Evolutionary conservation across 352 stramenopile genomes (phyloP), one percentile per base, ranked within the genome.

Genomic region (Globisporangium irregulare): DNA sequence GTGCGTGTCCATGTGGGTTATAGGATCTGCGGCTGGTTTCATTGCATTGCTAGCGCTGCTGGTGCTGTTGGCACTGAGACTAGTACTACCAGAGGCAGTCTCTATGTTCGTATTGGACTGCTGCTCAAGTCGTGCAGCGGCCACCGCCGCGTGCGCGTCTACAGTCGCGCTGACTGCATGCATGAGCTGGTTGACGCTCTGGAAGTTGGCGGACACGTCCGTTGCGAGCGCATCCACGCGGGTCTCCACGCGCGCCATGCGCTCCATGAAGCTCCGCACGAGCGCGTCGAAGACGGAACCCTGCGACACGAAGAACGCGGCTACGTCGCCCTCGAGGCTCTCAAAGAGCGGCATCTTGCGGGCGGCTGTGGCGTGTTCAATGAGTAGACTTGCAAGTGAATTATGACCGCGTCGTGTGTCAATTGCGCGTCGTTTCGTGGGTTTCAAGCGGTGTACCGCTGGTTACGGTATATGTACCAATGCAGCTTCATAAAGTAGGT

Each of bases 261-360:
- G 80, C 36, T 90, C 81, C 66, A 91, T 77, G 24, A 90, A 56
- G 36, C 72, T 81, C 64, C 79, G 81, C 46, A 89, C 70, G 59
- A 91, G 72, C 56, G 75, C 51, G 60, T 90, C 83, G 36, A 90
- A 86, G 48, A 89, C 80, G n/a, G 81, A 80, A 41, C 83, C 83
- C 50, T 91, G 81, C n/a, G 83, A 81, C 22, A 91, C 81, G 38
- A 90, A 88, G 78, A 89, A 89, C 64, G 76, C 73, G 29, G 83
- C 73, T 32, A 89, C 71, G 58, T 91, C 81, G 55, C 70, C 70
- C 73, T 91, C 83, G 46, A 91, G 77, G 41, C 70, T 70, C 54
- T 90, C 83, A 67, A 91, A 91, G 36, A 91, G 77, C 76, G 83
- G 73, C 81, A 91, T 90, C 59, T 25, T 43, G 7, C 8, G 15